Percentiles rank a stretch among this genome's conserved stretches.
Conservation (phyloP, 2,329 filamentous ascomycete genomes). For the Gnomoniopsis smithogilvyi region DNA sequence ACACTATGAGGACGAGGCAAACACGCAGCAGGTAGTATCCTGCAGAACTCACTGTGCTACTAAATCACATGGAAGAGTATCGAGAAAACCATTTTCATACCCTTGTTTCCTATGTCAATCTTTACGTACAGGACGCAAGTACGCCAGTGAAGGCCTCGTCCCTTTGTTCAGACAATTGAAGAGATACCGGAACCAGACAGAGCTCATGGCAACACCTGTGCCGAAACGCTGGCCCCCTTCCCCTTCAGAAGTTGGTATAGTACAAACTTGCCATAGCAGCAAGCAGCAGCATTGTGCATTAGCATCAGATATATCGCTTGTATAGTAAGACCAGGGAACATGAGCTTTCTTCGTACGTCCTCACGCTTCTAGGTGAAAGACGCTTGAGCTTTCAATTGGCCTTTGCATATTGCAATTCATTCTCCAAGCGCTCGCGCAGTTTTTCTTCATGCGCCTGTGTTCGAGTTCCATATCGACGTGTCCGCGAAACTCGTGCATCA, state of each 20-base stretch:
- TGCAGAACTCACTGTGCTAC: neutral
- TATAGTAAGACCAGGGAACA: constrained; percentile 10
- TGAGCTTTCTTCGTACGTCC: neutral
- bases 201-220: neutral
- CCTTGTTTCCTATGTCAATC: neutral
- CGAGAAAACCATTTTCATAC: neutral
- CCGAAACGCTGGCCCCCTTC: neutral
- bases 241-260: neutral
- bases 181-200: neutral
- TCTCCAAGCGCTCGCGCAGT: constrained; percentile 2
- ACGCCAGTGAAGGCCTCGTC: constrained; percentile 9
- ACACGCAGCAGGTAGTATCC: neutral
- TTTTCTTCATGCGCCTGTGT: neutral
- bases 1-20: neutral
- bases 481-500: constrained; percentile 8
- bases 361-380: neutral
- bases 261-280: neutral
- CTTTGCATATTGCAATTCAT: neutral
- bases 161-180: constrained; percentile 9
- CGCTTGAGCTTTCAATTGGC: neutral
- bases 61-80: neutral
- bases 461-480: constrained; percentile 4
- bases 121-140: constrained; percentile 7
- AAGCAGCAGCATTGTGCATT: constrained; percentile 9
- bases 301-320: constrained; percentile 17